Conservation (phyloP, 2,329 filamentous ascomycete species). For the Colletotrichum trifolii region DNA sequence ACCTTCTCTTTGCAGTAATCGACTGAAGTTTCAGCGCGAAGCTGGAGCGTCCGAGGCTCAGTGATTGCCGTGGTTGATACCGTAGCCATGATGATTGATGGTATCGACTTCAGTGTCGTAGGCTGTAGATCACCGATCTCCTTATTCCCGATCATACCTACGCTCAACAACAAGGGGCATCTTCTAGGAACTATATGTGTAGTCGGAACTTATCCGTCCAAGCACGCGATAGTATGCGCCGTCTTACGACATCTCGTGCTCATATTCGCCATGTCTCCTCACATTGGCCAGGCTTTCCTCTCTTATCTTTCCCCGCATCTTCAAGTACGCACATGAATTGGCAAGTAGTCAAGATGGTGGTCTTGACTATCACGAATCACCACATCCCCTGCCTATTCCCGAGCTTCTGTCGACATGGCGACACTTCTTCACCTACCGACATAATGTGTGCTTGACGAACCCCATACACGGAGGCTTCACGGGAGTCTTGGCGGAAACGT, state of each 20-base stretch:
- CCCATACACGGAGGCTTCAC: neutral
- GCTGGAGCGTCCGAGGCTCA: neutral
- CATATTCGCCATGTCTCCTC: constrained; percentile 1
- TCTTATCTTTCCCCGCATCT: constrained; percentile 4
- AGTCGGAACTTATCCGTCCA: neutral
- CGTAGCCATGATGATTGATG: neutral
- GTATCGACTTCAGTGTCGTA: neutral
- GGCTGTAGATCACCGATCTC: too few species aligned
- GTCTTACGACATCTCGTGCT: constrained; percentile 5
- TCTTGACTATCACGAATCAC: neutral
- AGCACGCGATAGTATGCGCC: constrained; percentile 9
- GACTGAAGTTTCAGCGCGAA: constrained; percentile 7
- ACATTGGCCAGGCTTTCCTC: neutral
- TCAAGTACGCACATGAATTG: neutral
- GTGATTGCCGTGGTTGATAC: neutral
- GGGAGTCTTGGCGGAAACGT: neutral
- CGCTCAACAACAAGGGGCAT: too few species aligned
- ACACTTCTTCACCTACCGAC: neutral
- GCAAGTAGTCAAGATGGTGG: neutral
- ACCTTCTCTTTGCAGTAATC: neutral
- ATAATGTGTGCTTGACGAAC: neutral
- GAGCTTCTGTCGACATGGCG: neutral
- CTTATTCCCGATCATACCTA: too few species aligned
- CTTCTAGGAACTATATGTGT: too few species aligned
- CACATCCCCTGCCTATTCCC: neutral